Evolutionary conservation across 2,329 filamentous ascomycete genomes (phyloP).

Genomic region (Penicillium rolfsii): DNA sequence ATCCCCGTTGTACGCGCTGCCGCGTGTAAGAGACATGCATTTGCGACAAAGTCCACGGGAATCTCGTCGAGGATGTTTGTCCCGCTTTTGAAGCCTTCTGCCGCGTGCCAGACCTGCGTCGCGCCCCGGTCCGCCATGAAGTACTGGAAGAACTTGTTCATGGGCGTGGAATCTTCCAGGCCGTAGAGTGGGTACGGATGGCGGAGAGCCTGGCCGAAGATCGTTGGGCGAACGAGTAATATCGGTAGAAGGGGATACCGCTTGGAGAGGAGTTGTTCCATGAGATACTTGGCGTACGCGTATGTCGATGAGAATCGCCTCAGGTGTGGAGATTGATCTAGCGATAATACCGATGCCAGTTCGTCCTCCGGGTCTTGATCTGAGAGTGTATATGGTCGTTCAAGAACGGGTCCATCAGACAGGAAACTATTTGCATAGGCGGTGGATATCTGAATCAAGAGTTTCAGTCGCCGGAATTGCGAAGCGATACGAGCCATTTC

Average conservation of each 20-base stretch:
- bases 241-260: constrained; percentile 35
- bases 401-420: constrained; percentile 34
- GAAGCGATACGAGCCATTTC: constrained; percentile 35
- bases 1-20: constrained; percentile 36
- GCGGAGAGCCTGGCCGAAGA: constrained; percentile 36
- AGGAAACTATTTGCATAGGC: constrained; percentile 39
- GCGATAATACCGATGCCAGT: constrained; percentile 28
- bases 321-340: constrained; percentile 22
- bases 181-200: constrained; percentile 38
- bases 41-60: constrained; percentile 40
- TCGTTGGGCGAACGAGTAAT: constrained; percentile 36
- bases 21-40: constrained; percentile 36
- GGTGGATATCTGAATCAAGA: constrained; percentile 37
- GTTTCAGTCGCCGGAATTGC: constrained; percentile 32
- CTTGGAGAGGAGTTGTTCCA: constrained; percentile 36
- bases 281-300: constrained; percentile 37
- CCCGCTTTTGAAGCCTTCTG: constrained; percentile 33
- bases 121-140: constrained; percentile 31
- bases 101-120: constrained; percentile 37
- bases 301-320: constrained; percentile 35
- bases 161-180: constrained; percentile 35
- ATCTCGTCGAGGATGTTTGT: constrained; percentile 39
- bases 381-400: constrained; percentile 30
- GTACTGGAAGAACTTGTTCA: constrained; percentile 36
- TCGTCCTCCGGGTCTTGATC: constrained; percentile 35